phyloP scores from a whole-genome alignment of 139 green algal genomes.

The Chlamydomonas incerta region DNA sequence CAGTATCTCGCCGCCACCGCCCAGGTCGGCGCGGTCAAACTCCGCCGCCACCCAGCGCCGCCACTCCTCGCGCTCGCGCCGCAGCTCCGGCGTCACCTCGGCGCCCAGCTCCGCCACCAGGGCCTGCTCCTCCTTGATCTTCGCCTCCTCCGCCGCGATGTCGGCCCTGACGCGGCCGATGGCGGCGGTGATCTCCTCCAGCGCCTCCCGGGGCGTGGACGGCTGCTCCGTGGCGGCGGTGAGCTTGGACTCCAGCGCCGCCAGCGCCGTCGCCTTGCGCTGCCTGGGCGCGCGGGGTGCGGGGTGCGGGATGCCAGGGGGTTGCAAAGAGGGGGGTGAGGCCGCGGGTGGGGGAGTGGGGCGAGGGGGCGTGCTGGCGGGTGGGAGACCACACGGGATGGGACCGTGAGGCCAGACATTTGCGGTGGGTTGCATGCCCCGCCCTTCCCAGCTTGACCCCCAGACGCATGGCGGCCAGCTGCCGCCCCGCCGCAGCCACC shows the following conservation, averaged over 20 bases:
- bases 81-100: background rate
- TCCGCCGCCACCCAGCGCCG: slow-evolving; percentile 28
- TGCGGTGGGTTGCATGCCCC: too few relatives aligned
- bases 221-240: background rate
- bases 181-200: background rate
- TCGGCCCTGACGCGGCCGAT: background rate
- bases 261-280: background rate
- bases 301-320: too few relatives aligned
- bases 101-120: background rate
- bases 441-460: too few relatives aligned
- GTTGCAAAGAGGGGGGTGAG: too few relatives aligned
- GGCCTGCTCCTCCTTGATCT: background rate
- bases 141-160: background rate
- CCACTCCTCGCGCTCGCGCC: slow-evolving; percentile 15
- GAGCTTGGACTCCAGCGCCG: background rate
- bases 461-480: too few relatives aligned
- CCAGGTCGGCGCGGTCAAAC: slow-evolving; percentile 48
- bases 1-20: slow-evolving; percentile 31
- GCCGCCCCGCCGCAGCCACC: too few relatives aligned
- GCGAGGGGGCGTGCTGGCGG: too few relatives aligned
- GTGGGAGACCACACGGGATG: too few relatives aligned
- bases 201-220: background rate
- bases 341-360: too few relatives aligned
- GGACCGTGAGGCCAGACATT: too few relatives aligned
- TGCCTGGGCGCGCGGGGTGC: too few relatives aligned